Evolutionary conservation across 2,329 filamentous ascomycete genomes (phyloP), one percentile per base, ranked within the genome.

Genomic region (Lanzia echinophila): DNA sequence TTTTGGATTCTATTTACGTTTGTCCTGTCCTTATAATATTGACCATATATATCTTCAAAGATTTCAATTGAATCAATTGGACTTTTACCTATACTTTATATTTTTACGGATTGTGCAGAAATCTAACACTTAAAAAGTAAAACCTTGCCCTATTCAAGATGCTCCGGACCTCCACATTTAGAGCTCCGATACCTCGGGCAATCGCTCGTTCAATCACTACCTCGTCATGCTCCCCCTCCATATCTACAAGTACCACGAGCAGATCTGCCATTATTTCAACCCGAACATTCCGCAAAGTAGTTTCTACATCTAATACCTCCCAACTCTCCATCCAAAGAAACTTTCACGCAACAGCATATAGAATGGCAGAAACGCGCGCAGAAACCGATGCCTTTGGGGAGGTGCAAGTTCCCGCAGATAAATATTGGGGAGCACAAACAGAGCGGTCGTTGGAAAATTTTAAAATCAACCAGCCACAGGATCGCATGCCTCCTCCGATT

Each of bases 371-470:
- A 60, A 87, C 84, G 62, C 84, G 94, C 74, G 89, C 86, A 67
- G 94, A 99, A 76, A 94, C 83, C 74, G 94, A 99, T 79, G 94
- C 94, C 73, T 97, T 97, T 78, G 94, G 94, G 75, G 90, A 95
- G 77, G 83, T 99, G 72, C 84, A 96, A 78, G 91, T 97, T 64
- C 81, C 87, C 41, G 80, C 81, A 61, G 90, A 96, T 82, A 92
- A 87, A 78, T 99, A 99, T 81, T 99, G 94, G 92, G 94, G 94
- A 69, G 92, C 92, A 58, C 92, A 96, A 80, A 96, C 92, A 52
- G 87, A 96, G 81, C 86, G 92, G 63, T 97, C 92, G 50, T 82
- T 97, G 71, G 86, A 88, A 73, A 99, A 99, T 79, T 99, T 99
- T 81, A 87, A 87, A 73, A 97, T 99, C 83, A 97, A 97, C 77